These are phyloP conservation scores for Lagenidium giganteum DNA, from an alignment of 352 stramenopile species.

Conservation along the genomic window DNA sequence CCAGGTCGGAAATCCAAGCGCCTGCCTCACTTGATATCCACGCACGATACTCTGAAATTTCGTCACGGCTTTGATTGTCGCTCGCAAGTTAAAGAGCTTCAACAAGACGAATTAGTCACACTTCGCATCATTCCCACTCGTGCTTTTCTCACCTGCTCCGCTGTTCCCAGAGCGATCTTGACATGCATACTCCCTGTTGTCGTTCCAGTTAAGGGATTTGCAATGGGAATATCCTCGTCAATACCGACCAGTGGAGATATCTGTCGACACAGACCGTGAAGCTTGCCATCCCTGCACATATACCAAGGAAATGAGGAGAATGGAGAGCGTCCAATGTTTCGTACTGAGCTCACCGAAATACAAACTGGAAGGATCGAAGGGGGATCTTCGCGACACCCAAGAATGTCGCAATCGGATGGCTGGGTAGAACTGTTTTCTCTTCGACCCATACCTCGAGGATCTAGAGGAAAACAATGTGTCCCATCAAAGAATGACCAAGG, in stretches of 20 bases:
- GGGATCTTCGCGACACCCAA: constrained; percentile 16
- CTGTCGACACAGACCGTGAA: background rate
- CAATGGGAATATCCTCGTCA: constrained; percentile 32
- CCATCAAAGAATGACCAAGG: background rate
- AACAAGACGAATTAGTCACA: too few species aligned
- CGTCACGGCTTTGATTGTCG: constrained; percentile 18
- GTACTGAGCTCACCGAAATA: constrained; percentile 5
- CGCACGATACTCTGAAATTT: constrained; percentile 30
- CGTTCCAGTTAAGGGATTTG: constrained; percentile 38
- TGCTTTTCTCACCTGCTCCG: constrained; percentile 66
- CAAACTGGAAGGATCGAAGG: constrained; percentile 4
- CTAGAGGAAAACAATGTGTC: background rate
- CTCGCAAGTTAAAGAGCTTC: constrained; percentile 29
- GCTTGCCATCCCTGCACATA: background rate
- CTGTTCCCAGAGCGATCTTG: constrained; percentile 36
- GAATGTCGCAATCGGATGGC: constrained; percentile 4
- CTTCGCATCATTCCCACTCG: too few species aligned
- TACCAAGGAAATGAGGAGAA: too few species aligned
- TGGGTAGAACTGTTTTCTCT: constrained; percentile 5
- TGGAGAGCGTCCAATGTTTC: too few species aligned
- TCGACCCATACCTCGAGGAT: constrained; percentile 19
- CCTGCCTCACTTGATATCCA: constrained; percentile 11
- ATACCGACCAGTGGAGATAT: constrained; percentile 11
- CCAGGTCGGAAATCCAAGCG: too few species aligned
- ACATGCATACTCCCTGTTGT: constrained; percentile 24